These are phyloP conservation scores for Globisporangium nunn DNA, from an alignment of 352 stramenopile genomes.

Conservation along the genomic window DNA sequence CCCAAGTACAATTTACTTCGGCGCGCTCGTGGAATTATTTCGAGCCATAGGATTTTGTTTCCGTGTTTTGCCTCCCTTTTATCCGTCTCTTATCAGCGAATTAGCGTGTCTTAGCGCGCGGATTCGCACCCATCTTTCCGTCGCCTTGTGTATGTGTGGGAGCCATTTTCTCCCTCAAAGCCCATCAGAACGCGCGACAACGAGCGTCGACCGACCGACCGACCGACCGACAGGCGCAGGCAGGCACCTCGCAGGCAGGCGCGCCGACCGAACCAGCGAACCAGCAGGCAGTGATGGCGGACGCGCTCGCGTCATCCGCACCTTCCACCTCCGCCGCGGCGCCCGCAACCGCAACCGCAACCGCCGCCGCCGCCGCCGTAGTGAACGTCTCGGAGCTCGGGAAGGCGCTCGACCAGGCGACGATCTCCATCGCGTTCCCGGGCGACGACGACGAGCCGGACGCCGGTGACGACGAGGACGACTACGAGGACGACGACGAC, in stretches of 20 bases:
- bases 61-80: too few relatives aligned
- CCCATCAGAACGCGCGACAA: too few relatives aligned
- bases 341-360: neutral
- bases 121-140: too few relatives aligned
- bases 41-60: too few relatives aligned
- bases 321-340: neutral
- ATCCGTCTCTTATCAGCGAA: too few relatives aligned
- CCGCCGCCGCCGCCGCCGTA: constrained; percentile 5
- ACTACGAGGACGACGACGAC: constrained; percentile 9
- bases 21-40: too few relatives aligned
- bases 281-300: neutral
- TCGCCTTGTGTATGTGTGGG: too few relatives aligned
- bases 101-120: too few relatives aligned
- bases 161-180: too few relatives aligned
- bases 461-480: constrained; percentile 9
- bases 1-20: too few relatives aligned
- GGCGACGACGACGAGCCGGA: constrained; percentile 10
- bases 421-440: constrained; percentile 33
- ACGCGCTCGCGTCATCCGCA: neutral
- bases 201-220: too few relatives aligned
- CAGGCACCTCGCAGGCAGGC: neutral
- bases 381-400: constrained; percentile 65
- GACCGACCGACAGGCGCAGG: too few relatives aligned
- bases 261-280: neutral
- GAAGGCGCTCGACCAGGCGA: constrained; percentile 64